Percentiles rank a stretch among this genome's conserved stretches.
Conservation (phyloP, 2,329 filamentous ascomycete species). For the Pseudogymnoascus sp. region DNA sequence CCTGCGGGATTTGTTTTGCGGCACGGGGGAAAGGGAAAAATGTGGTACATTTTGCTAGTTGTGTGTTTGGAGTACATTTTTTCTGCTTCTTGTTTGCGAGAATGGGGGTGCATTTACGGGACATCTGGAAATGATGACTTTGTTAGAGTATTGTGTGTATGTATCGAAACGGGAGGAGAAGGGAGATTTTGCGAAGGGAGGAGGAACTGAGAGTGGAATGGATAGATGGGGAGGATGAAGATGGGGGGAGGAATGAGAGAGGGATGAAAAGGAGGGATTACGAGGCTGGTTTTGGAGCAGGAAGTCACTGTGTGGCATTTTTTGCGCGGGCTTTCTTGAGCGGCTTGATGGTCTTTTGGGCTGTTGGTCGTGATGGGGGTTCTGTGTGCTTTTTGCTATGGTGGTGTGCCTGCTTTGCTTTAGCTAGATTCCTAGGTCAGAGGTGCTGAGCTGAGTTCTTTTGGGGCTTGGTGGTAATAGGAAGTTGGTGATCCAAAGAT, state of each 20-base stretch:
- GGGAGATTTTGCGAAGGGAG: background rate
- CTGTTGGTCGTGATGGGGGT: background rate
- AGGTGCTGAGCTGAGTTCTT: background rate
- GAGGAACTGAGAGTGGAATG: background rate
- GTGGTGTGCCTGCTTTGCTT: slow-evolving; percentile 3
- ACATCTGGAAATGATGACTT: slow-evolving; percentile 9
- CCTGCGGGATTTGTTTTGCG: background rate
- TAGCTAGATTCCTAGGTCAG: slow-evolving; percentile 4
- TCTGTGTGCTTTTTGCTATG: background rate
- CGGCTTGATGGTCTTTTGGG: background rate
- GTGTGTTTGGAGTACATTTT: slow-evolving; percentile 1
- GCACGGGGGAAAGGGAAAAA: background rate
- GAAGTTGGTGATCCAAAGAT: background rate
- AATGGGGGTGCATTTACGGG: background rate
- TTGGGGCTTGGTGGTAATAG: slow-evolving; percentile 1
- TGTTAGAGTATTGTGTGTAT: slow-evolving; percentile 6
- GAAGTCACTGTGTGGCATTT: background rate
- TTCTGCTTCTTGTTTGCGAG: slow-evolving; percentile 3
- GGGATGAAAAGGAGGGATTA: background rate
- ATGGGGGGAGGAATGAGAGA: background rate
- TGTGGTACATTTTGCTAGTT: slow-evolving; percentile 4
- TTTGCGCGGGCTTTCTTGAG: background rate
- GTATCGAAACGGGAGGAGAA: background rate
- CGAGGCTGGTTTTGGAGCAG: background rate
- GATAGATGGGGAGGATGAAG: too few species aligned